Conservation (phyloP, 169 alveolate genomes). For the Plasmodium sp. region DNA sequence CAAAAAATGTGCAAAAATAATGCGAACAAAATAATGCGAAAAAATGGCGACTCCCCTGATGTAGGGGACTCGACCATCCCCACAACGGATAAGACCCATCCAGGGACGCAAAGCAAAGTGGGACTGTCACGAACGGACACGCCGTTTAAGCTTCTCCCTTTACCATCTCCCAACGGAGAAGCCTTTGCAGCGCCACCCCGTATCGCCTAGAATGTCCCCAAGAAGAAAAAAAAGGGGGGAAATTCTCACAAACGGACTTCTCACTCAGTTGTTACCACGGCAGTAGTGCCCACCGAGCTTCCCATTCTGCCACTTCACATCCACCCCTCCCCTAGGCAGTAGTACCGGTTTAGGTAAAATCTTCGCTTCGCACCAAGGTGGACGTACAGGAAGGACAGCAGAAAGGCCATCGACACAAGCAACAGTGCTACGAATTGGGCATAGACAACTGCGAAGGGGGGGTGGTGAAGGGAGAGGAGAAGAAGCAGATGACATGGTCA, state of each 20-base stretch:
- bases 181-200: not conserved
- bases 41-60: not conserved
- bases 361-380: constrained; percentile 33
- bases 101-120: not conserved
- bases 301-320: not conserved
- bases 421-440: not conserved
- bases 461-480: not conserved
- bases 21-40: too few relatives aligned
- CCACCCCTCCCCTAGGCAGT: constrained; percentile 60
- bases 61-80: not conserved
- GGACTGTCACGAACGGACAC: not conserved
- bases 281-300: too few relatives aligned
- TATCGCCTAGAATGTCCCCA: not conserved
- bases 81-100: not conserved
- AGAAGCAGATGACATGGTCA: not conserved
- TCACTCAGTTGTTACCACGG: not conserved
- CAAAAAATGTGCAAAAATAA: too few relatives aligned
- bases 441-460: constrained; percentile 14
- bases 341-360: constrained; percentile 74
- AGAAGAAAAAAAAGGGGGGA: not conserved
- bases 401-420: not conserved
- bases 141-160: not conserved
- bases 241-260: not conserved
- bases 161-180: not conserved
- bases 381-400: not conserved